Evolutionary conservation across 2,329 filamentous ascomycete species (phyloP), one percentile per base, ranked within the genome.

Genomic region (Colletotrichum trifolii): DNA sequence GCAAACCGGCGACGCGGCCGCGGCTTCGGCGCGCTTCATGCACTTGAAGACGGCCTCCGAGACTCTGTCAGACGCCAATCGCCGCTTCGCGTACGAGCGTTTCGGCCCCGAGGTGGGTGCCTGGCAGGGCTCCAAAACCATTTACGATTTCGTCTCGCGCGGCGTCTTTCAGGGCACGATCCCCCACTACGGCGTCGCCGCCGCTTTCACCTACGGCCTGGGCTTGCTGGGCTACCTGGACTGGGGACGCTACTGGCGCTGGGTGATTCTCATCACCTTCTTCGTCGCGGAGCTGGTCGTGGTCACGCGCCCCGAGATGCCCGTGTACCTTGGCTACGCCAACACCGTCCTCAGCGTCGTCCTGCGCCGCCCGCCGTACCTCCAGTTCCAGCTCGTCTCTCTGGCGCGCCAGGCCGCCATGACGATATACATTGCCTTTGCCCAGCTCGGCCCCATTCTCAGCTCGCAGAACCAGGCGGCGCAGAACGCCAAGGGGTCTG

Each of bases 1-100:
- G 78, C 88, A 38, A 70, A 79, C 69, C 68, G 76, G 33, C 55
- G 76, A 76, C 13, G 76, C 78, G 46, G 72, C 71, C 64, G 78
- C 73, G 39, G 73, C 73, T 47, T 77, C 76, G 38, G 75, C 76
- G 58, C 72, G 90, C 78, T 98, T 97, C 77, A 88, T 97, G 50
- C 89, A 91, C 72, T 85, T 98, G 72, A 95, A 94, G 81, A 82
- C 89, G 49, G 94, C 93, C 6, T 88, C 93, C 73, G 96, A 98
- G 72, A 92, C 90, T 0, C 86, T 97, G 13, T 80, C 88, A n/a
- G 89, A 96, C 73, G 87, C 91, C 2, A 89, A 88, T 1, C 89
- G 87, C 72, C 86, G 93, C 60, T 97, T 96, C 75, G 94, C 93
- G 8, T 97, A 97, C 78, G 93, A 97, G 74, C 89, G 93, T 52